Evolutionary conservation across 305 asterid species (phyloP).

Genomic region (Fraxinus angustifolia): DNA sequence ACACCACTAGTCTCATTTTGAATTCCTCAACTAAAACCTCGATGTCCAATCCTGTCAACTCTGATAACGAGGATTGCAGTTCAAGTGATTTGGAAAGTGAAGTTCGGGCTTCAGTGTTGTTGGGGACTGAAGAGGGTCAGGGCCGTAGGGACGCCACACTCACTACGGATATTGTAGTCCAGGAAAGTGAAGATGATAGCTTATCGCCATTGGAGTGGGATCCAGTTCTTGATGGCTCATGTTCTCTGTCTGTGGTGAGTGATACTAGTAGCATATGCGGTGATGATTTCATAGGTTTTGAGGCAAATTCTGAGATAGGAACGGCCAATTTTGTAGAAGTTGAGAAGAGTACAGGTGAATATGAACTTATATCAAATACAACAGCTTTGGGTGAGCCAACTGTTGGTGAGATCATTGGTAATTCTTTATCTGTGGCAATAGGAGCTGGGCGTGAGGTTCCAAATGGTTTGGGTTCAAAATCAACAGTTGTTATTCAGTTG

Average conservation of each 20-base stretch:
- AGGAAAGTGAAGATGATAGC: constrained; percentile 68
- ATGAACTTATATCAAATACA: constrained; percentile 36
- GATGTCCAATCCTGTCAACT: constrained; percentile 28
- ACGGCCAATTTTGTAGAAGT: constrained; percentile 27
- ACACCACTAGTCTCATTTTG: constrained; percentile 31
- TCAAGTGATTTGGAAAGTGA: constrained; percentile 49
- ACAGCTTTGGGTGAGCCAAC: constrained; percentile 26
- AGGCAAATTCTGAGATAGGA: constrained; percentile 37
- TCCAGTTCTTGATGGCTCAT: constrained; percentile 38
- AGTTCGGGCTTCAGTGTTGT: constrained; percentile 33
- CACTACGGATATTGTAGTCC: constrained; percentile 47
- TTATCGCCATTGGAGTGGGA: constrained; percentile 66
- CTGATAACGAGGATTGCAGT: constrained; percentile 43
- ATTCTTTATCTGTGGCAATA: constrained; percentile 25
- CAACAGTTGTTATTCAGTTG: constrained; percentile 28
- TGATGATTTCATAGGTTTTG: constrained; percentile 51
- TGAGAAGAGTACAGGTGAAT: constrained; percentile 35
- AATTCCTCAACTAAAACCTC: constrained; percentile 30
- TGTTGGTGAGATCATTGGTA: constrained; percentile 22
- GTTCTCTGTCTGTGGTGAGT: constrained; percentile 72
- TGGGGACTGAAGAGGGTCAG: constrained; percentile 41
- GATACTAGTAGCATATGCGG: constrained; percentile 82
- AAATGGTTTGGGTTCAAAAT: constrained; percentile 35
- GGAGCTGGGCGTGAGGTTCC: constrained; percentile 29
- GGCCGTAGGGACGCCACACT: constrained; percentile 37